phyloP scores from a whole-genome alignment of 2,329 filamentous ascomycete species.

The Juglanconis oblonga region DNA sequence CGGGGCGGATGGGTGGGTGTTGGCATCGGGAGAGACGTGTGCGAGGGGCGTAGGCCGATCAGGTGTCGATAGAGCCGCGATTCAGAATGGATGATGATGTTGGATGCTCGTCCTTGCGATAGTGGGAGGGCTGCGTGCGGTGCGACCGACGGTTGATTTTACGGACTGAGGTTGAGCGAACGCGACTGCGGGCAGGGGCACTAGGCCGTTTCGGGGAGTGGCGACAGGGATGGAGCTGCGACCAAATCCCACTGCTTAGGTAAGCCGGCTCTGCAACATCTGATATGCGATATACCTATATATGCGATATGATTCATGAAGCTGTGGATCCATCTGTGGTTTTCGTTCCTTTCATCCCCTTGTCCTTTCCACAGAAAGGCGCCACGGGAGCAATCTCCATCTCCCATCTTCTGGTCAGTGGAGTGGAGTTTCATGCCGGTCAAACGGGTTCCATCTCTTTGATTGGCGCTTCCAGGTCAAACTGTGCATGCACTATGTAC shows the following conservation, averaged over 20 bases:
- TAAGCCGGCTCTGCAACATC: not conserved
- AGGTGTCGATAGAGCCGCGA: not conserved
- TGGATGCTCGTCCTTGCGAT: not conserved
- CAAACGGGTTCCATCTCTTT: not conserved
- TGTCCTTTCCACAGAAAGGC: no score
- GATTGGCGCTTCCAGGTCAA: not conserved
- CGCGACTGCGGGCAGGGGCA: slow-evolving; percentile 7
- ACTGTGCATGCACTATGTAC: not conserved
- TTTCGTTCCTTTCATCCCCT: no score
- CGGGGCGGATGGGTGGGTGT: slow-evolving; percentile 4
- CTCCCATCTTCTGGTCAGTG: no score
- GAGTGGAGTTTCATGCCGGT: no score
- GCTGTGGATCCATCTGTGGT: no score
- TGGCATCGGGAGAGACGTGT: slow-evolving; percentile 16
- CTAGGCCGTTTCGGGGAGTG: slow-evolving; percentile 6
- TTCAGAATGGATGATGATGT: slow-evolving; percentile 4
- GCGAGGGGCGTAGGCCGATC: not conserved
- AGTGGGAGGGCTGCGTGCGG: slow-evolving; percentile 6
- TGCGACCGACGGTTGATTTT: slow-evolving; percentile 17
- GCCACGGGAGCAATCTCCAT: no score
- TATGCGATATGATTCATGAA: no score
- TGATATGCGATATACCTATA: no score
- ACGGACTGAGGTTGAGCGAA: slow-evolving; percentile 16
- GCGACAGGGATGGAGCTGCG: slow-evolving; percentile 22
- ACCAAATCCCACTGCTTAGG: not conserved